These are phyloP conservation scores for Pythium oligandrum DNA, from an alignment of 352 stramenopile species.

Conservation along the genomic window DNA sequence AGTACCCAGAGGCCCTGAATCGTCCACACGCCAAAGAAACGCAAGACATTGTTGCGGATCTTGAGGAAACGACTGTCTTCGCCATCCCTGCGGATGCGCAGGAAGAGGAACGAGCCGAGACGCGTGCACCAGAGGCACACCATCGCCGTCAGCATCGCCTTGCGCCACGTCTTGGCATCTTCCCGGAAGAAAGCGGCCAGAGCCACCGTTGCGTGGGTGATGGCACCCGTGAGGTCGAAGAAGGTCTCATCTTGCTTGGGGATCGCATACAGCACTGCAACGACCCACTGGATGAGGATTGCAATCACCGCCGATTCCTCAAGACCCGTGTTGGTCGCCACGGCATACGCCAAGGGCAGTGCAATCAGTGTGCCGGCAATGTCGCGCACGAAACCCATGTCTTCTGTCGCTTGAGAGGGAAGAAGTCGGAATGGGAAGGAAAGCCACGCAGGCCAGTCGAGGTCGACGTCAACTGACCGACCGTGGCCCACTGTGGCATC, in stretches of 20 bases:
- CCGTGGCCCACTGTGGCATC: too few relatives aligned
- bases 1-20: slow-evolving; percentile 84
- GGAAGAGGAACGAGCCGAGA: slow-evolving; percentile 74
- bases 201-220: slow-evolving; percentile 62
- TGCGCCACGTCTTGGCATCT: slow-evolving; percentile 37
- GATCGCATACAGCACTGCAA: slow-evolving; percentile 55
- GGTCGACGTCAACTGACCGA: not conserved
- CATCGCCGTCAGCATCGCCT: slow-evolving; percentile 47
- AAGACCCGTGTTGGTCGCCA: slow-evolving; percentile 31
- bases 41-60: slow-evolving; percentile 55
- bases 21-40: slow-evolving; percentile 76
- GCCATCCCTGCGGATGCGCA: slow-evolving; percentile 58
- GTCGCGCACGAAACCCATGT: slow-evolving; percentile 40
- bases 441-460: not conserved
- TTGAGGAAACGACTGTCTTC: slow-evolving; percentile 72
- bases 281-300: slow-evolving; percentile 62
- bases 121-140: slow-evolving; percentile 78
- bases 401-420: not conserved
- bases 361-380: slow-evolving; percentile 30
- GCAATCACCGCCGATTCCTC: slow-evolving; percentile 44
- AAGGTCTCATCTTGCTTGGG: slow-evolving; percentile 70
- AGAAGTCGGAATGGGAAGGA: too few relatives aligned
- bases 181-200: slow-evolving; percentile 32
- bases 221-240: slow-evolving; percentile 81
- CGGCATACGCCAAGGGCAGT: slow-evolving; percentile 27